phyloP scores from a whole-genome alignment of 768 basidiomycete genomes.

The Candolleomyces eurysporus region DNA sequence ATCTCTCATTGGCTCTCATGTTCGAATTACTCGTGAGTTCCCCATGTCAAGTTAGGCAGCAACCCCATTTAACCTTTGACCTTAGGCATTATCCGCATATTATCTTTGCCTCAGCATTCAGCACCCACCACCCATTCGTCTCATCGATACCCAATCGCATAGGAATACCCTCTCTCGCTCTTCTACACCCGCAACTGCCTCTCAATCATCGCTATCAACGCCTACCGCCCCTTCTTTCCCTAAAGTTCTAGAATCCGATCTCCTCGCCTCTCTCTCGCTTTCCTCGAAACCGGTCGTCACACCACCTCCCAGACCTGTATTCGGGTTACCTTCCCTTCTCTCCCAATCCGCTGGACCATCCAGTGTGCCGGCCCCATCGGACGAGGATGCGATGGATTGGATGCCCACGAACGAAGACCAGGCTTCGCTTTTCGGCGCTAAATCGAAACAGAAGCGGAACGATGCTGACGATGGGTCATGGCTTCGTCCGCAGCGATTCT shows the following conservation, averaged over 20 bases:
- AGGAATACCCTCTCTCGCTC: constrained; percentile 38
- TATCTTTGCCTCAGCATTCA: constrained; percentile 58
- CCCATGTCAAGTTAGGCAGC: constrained; percentile 1
- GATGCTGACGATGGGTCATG: constrained; percentile 41
- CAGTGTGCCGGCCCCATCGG: neutral
- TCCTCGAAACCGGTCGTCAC: constrained; percentile 61
- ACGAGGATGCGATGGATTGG: constrained; percentile 59
- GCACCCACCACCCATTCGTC: constrained; percentile 67
- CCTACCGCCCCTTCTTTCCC: constrained; percentile 17
- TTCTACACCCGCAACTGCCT: constrained; percentile 38
- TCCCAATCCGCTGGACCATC: neutral
- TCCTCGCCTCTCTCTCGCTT: constrained; percentile 60
- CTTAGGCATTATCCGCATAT: constrained; percentile 52
- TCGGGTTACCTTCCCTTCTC: constrained; percentile 66
- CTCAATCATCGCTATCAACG: constrained; percentile 15
- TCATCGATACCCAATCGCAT: constrained; percentile 57
- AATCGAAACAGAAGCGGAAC: constrained; percentile 15
- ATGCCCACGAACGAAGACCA: constrained; percentile 45
- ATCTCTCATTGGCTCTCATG: constrained; percentile 43
- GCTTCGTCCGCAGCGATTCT: constrained; percentile 73
- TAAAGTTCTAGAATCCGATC: constrained; percentile 46
- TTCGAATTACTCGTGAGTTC: constrained; percentile 58
- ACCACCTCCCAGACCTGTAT: constrained; percentile 50
- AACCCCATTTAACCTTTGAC: constrained; percentile 1
- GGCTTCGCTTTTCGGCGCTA: constrained; percentile 9